phyloP scores from a whole-genome alignment of 2,329 filamentous ascomycete genomes.

The Apiospora koreana region DNA sequence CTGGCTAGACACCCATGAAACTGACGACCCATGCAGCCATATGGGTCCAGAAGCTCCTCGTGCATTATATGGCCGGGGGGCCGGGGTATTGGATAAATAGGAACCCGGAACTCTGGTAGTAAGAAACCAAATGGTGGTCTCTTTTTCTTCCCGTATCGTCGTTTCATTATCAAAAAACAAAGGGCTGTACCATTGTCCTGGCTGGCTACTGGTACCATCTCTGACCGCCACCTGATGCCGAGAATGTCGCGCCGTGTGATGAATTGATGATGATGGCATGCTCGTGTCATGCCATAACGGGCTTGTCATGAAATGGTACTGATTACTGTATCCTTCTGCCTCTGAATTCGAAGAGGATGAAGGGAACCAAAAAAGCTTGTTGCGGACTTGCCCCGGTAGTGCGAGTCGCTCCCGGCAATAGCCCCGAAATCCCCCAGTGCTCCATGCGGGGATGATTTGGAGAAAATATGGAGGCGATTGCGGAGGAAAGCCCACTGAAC shows the following conservation, averaged over 20 bases:
- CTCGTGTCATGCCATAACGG: neutral
- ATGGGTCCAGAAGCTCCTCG: neutral
- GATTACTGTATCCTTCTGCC: neutral
- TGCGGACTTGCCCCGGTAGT: neutral
- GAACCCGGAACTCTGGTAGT: neutral
- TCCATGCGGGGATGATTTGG: constrained; percentile 10
- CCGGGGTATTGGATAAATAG: constrained; percentile 4
- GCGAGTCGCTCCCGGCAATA: neutral
- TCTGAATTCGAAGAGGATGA: neutral
- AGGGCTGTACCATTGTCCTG: too few species aligned
- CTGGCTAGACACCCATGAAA: neutral
- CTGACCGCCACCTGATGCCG: neutral
- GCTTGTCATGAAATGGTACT: neutral
- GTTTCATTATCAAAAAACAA: neutral
- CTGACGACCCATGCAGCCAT: neutral
- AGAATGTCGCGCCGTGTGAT: neutral
- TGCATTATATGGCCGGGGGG: neutral
- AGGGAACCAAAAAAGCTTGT: neutral
- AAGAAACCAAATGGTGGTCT: neutral
- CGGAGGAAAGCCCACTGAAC: constrained; percentile 4
- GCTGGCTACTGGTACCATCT: neutral
- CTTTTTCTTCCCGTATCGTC: too few species aligned
- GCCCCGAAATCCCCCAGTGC: neutral
- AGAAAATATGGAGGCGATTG: constrained; percentile 8
- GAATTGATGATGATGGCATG: neutral